Percentiles rank a stretch among this genome's conserved stretches.
phyloP scores from a whole-genome alignment of 164 flowering plant genomes.

The Chimonanthus salicifolius region DNA sequence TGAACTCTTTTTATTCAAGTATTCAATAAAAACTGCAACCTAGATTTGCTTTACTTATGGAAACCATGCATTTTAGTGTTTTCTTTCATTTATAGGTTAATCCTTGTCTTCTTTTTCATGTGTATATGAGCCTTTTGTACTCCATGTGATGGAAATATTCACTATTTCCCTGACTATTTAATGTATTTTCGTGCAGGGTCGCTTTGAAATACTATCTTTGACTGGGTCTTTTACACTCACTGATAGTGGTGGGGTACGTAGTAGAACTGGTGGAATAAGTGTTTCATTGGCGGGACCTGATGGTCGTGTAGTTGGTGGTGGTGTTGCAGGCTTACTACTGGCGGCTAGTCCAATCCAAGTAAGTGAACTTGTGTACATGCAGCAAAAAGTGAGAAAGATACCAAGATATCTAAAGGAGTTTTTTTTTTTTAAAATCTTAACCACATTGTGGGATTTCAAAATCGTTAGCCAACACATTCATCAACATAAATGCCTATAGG shows the following conservation, averaged over 20 bases:
- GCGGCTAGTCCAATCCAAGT: constrained; percentile 92
- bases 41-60: not conserved
- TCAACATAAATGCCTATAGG: no score
- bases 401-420: not conserved
- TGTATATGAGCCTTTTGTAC: not conserved
- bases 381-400: not conserved
- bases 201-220: constrained; percentile 75
- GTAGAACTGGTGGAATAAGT: constrained; percentile 68
- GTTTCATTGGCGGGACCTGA: constrained; percentile 89
- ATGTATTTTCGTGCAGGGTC: constrained; percentile 49
- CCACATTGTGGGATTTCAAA: no score
- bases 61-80: not conserved
- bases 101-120: not conserved
- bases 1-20: no score
- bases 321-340: constrained; percentile 58
- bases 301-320: constrained; percentile 88
- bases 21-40: not conserved
- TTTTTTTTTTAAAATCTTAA: not conserved
- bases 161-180: not conserved
- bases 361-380: constrained; percentile 5
- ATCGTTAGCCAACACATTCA: no score
- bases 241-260: constrained; percentile 43
- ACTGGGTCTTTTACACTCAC: constrained; percentile 57
- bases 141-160: not conserved
- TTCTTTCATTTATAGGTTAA: not conserved